These are phyloP conservation scores for Suillus plorans DNA, from an alignment of 768 basidiomycete species.

Conservation along the genomic window DNA sequence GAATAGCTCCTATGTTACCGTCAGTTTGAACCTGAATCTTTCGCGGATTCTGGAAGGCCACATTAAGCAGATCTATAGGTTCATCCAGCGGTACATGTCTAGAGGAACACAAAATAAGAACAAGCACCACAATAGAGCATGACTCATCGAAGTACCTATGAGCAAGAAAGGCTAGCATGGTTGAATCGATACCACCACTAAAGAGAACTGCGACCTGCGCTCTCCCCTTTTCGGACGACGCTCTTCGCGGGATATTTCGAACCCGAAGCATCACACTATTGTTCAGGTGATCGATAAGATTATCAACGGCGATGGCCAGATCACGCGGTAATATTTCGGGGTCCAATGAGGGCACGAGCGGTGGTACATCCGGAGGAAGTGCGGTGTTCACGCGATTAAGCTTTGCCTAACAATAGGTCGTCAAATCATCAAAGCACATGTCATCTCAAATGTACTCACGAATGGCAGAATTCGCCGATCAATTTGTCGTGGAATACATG, in stretches of 20 bases:
- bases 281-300: constrained; percentile 55
- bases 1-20: constrained; percentile 45
- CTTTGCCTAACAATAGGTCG: constrained; percentile 37
- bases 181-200: constrained; percentile 95
- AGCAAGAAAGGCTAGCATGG: constrained; percentile 78
- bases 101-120: constrained; percentile 6
- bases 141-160: constrained; percentile 50
- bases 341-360: constrained; percentile 34
- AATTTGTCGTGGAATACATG: constrained; percentile 20
- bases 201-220: constrained; percentile 84
- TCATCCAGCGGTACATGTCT: constrained; percentile 76
- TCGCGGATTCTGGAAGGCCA: constrained; percentile 95
- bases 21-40: constrained; percentile 53
- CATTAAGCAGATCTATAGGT: constrained; percentile 89
- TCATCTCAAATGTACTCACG: constrained; percentile 15
- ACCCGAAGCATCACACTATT: constrained; percentile 69
- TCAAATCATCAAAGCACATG: no score
- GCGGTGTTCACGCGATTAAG: constrained; percentile 45
- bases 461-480: constrained; percentile 17
- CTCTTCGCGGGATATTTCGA: constrained; percentile 57
- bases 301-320: constrained; percentile 44
- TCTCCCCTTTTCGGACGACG: constrained; percentile 35
- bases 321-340: constrained; percentile 39
- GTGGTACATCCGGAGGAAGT: constrained; percentile 45
- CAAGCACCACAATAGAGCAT: not conserved